Base-by-base conservation (phyloP, 2,329 filamentous ascomycete species). In the Penicillium sp. region DNA sequence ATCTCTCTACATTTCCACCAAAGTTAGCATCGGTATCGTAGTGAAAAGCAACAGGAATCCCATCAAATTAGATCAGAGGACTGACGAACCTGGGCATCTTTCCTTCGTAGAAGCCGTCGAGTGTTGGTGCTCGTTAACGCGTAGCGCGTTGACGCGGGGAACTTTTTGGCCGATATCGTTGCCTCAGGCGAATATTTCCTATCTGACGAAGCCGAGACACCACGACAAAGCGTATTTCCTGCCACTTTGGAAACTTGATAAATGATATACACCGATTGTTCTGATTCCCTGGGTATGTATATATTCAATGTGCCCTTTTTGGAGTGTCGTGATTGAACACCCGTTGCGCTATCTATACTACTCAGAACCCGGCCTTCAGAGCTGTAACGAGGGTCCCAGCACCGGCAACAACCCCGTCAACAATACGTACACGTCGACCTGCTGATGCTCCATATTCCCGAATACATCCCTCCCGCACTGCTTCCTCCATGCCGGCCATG, bases 401-500 rank as follows among this genome's bases (percentile, higher is more conserved):
- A 40, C 69, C 71, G 28, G 69, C 66, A 55, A 70, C 63, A 6
- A 73, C 68, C 0, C 89, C 90, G 68, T 96, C 91, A 5, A 96
- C 75, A 53, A 96, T 83, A 61, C 79, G 80, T 3, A 95, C 74
- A 22, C 74, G 72, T 46, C 74, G 70, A 0, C 80, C 86, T 38
- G 77, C 75, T 10, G 77, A 71, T n/a, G 77, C 67, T 1, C 87
- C 87, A 48, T 86, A 77, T 41, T 80, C 76, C 50, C 87, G 82
- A 0, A 80, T 62, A 30, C 87, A 86, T 0, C 86, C 86, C 36
- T 80, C 77, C 29, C 85, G 79, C 33, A 96, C 89, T 50, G 85
- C 85, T 34, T 82, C 76, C 60, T 93, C 87, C 71, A 96, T 78
- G 0, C 90, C 91, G 1, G 86, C 84, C 91, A 96, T 95, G 0